phyloP scores from a whole-genome alignment of 805 yeast genomes.

The Saccharomycopsis fodiens region DNA sequence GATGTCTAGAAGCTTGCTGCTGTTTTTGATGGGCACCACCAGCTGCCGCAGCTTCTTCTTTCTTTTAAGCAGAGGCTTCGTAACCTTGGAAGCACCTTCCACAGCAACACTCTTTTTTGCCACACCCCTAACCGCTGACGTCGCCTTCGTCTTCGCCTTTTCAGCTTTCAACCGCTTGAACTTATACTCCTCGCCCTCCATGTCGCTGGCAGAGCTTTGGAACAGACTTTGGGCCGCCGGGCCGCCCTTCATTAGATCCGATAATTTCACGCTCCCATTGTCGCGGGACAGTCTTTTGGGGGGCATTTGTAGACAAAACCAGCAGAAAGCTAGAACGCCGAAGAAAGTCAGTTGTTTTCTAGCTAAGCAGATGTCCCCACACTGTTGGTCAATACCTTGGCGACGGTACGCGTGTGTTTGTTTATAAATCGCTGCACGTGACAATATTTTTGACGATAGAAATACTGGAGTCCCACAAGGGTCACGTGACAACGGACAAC shows the following conservation, averaged over 20 bases:
- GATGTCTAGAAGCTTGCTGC: conserved; percentile 15
- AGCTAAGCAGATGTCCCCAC: too few species aligned
- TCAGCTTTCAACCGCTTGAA: conserved; percentile 7
- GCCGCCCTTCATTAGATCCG: background rate
- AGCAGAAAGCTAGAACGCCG: too few species aligned
- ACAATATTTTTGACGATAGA: too few species aligned
- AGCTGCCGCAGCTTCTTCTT: background rate
- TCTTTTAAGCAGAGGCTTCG: background rate
- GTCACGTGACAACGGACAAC: too few species aligned
- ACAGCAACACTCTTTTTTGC: background rate
- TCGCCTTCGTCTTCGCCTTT: too few species aligned
- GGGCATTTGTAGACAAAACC: too few species aligned
- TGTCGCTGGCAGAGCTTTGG: background rate
- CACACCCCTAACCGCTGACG: background rate
- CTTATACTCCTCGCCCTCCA: conserved; percentile 18
- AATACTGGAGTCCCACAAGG: too few species aligned
- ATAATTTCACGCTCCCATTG: background rate
- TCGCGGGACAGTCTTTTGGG: too few species aligned
- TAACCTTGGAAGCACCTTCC: background rate
- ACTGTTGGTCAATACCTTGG: too few species aligned
- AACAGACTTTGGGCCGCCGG: background rate
- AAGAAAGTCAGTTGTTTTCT: too few species aligned
- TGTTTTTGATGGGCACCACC: background rate
- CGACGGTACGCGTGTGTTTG: too few species aligned
- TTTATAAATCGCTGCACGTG: too few species aligned